Conservation (phyloP, 306 rosid species). For the Corylus americana region DNA sequence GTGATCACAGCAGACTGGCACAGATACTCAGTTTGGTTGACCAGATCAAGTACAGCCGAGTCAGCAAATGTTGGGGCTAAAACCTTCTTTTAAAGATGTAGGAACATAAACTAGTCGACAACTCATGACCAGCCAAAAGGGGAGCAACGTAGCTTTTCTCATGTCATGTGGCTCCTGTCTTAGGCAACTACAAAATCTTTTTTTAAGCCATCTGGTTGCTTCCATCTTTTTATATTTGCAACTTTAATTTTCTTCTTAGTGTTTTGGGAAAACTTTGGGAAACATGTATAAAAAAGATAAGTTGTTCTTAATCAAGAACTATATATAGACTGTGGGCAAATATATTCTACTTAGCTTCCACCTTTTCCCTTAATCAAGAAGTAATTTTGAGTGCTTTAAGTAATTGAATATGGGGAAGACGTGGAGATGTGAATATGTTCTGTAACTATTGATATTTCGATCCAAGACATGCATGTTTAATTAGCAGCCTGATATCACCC, state of each 20-base stretch:
- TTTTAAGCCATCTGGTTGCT: constrained; percentile 26
- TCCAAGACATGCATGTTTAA: too few relatives aligned
- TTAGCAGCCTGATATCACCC: too few relatives aligned
- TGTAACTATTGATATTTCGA: too few relatives aligned
- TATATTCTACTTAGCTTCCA: constrained; percentile 11
- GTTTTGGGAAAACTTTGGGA: not conserved
- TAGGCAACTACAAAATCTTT: constrained; percentile 29
- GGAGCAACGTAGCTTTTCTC: constrained; percentile 46
- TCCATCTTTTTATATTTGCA: constrained; percentile 8
- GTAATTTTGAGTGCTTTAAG: not conserved
- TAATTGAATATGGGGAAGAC: not conserved
- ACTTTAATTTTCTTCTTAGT: not conserved
- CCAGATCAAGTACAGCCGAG: constrained; percentile 24
- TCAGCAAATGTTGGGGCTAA: constrained; percentile 29
- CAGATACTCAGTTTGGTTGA: constrained; percentile 71
- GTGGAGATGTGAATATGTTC: too few relatives aligned
- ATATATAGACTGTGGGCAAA: too few relatives aligned
- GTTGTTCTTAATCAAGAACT: constrained; percentile 2
- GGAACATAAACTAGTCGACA: constrained; percentile 53
- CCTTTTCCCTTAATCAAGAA: constrained; percentile 25
- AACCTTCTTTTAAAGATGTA: constrained; percentile 62
- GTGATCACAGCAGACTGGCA: constrained; percentile 69
- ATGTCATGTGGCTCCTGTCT: constrained; percentile 57
- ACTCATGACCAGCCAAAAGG: constrained; percentile 50
- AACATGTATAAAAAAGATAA: constrained; percentile 19